Base-by-base conservation (phyloP, 306 rosid genomes). In the Clitoria ternatea region DNA sequence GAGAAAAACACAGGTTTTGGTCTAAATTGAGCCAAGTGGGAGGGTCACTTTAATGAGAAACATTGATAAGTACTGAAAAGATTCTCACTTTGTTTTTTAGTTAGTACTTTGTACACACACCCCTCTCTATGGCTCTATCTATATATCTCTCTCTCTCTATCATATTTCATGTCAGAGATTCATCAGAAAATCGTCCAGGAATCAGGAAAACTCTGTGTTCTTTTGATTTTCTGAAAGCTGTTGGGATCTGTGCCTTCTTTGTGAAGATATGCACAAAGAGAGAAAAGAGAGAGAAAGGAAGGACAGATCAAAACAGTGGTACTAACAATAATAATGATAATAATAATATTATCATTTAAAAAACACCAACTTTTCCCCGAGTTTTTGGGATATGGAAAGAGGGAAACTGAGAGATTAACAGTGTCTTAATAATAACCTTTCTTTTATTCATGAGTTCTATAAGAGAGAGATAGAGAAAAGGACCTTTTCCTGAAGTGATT, bases 151-250 rank as follows among this genome's bases (percentile, higher is more conserved):
- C 33, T 69, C 32, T 79, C 76, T 78, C 44, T 61, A 60, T 80
- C 75, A 73, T 43, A 64, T 60, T 76, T 74, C 77, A 82, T 81
- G 88, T 83, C 96, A 81, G 85, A 48, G 39, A 79, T 61, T 48
- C 29, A 74, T 82, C 96, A 86, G 96, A 85, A 87, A 87, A 89
- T 89, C 85, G 76, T 76, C 80, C 90, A 85, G 91, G 78, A 90
- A 80, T 83, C 91, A 90, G 96, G 80, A 79, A 83, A 84, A 75
- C 81, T 77, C 89, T 85, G 84, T 71, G 80, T 80, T 83, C 70
- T 68, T 78, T 86, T 90, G 85, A 86, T 86, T 75, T 86, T 88
- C 90, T 85, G 84, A 82, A 75, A 80, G 73, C 77, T 79, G 83
- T 85, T 82, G 91, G 96, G 98, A 92, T 92, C 92, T 61, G 98